Evolutionary conservation across 768 basidiomycete species (phyloP), one percentile per base, ranked within the genome.

Genomic region (Galerina sulciceps): DNA sequence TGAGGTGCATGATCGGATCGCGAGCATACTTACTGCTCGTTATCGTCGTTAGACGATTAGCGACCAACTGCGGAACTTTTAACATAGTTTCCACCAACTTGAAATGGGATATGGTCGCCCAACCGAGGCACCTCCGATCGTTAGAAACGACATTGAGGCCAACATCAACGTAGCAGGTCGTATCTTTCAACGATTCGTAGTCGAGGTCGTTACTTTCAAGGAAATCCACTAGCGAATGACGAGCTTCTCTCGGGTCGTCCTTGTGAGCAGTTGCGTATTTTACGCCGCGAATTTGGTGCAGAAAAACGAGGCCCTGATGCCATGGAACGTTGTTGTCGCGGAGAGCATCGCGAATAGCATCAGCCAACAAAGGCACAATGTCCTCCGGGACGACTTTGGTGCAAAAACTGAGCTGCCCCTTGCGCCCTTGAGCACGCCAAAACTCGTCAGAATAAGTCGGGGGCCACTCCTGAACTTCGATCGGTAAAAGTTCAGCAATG

Each of bases 1-100:
- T 62, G 1, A 74, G 55, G 17, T 73, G 72, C 1, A 67, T 69
- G 0, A 44, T 59, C 3, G 70, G 31, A 46, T 76, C 73, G 1
- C 65, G 48, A 1, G 54, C 43, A 35, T 71, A 71, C 1, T 67
- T 58, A 0, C 58, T 59, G 37, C 69, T 71, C 0, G 65, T 59
- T 0, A 64, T 34, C 6, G 10, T 36, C 2, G 67, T 71, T 10
- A 74, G 61, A 0, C 62, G 42, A 9, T 35, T 1, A 0, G 71
- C 69, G 6, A 58, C 20, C 3, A 17, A 6, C 2, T 56, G 51
- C 0, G 15, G 10, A 22, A 75, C 56, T 0, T 48, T 3, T 4
- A 62, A 51, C 10, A 65, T 41, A 0, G 62, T 13, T 17, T 60
- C 22, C 10, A 69, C 61, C 8, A 71, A 22, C 4, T 48, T 49